Base-by-base conservation (phyloP, 2,329 filamentous ascomycete genomes). In the Penicillium sp. region DNA sequence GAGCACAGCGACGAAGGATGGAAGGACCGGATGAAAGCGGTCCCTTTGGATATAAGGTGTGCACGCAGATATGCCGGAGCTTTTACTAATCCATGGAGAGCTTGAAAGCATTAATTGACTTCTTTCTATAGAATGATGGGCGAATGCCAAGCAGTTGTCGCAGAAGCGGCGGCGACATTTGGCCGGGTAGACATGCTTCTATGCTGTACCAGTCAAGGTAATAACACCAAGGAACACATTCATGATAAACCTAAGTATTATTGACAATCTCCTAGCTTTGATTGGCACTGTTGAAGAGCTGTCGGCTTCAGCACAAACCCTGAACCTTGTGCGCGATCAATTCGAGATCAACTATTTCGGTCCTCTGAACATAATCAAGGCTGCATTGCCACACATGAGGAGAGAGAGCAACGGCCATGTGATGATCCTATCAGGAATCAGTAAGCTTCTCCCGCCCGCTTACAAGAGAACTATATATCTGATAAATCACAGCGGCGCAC, bases 271-370 rank as follows among this genome's bases (percentile, higher is more conserved):
- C 27, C 42, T 57, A 92, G 90, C 91, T 61, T 85, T 97, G 31
- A 86, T 98, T 33, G 95, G 93, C 42, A 90, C 91, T 0, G 89
- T 98, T 8, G 95, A 98, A 76, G 95, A 99, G 74, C 81, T 97
- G 26, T 87, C 88, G 1, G 89, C 90, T 29, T 88, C 83, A 24
- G 82, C 83, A 4, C 84, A 87, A 44, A 92, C 91, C 1, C 84
- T 88, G 65, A 91, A 88, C 57, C 83, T 97, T 19, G 88, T 96
- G 35, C 86, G 90, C 59, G 90, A 96, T 69, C 93, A 97, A 73
- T 97, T 98, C 72, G 93, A 98, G 74, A 87, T 87, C 61, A 91
- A 96, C 68, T 98, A 96, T 80, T 98, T 98, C 74, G 91, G 91
- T 1, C 92, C 96, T 56, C 89, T 98, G 73, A 98, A 98, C 76